Conservation (phyloP, 192 early-diverging fungal genomes). For the Coemansia sp. region DNA sequence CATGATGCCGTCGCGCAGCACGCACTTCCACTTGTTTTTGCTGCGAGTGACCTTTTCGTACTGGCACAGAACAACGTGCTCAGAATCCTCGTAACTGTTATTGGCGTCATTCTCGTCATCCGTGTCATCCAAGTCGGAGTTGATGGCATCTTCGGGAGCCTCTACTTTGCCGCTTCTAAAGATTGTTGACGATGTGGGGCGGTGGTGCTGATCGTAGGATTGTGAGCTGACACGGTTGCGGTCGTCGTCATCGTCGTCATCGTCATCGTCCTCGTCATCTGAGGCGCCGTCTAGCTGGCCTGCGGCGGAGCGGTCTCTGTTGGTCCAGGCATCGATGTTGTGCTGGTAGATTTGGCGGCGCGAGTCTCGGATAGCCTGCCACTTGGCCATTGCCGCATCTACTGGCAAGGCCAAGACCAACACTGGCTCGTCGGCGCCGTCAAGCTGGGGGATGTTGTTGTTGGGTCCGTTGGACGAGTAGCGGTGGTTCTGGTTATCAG, state of each 20-base stretch:
- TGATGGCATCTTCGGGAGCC: slow-evolving; percentile 60
- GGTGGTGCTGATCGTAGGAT: slow-evolving; percentile 40
- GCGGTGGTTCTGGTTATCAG: slow-evolving; percentile 10
- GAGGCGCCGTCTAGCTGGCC: slow-evolving; percentile 45
- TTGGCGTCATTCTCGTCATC: slow-evolving; percentile 67
- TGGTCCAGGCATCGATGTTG: slow-evolving; percentile 1
- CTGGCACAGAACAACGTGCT: slow-evolving; percentile 73
- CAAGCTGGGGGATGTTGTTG: slow-evolving; percentile 58
- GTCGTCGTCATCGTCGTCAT: slow-evolving; percentile 26
- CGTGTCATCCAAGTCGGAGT: slow-evolving; percentile 74
- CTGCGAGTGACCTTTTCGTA: slow-evolving; percentile 86
- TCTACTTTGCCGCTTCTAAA: slow-evolving; percentile 12
- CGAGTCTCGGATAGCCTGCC: slow-evolving; percentile 18
- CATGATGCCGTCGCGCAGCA: slow-evolving; percentile 95
- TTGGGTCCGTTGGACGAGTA: slow-evolving; percentile 7
- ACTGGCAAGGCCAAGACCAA: background rate
- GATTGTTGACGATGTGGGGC: background rate
- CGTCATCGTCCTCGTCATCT: slow-evolving; percentile 33
- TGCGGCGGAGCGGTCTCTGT: slow-evolving; percentile 7
- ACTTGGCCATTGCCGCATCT: slow-evolving; percentile 17
- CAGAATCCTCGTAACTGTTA: slow-evolving; percentile 61
- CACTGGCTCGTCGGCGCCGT: slow-evolving; percentile 55
- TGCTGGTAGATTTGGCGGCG: slow-evolving; percentile 14
- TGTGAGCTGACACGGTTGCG: background rate
- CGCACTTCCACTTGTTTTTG: slow-evolving; percentile 99